Evolutionary conservation across 768 basidiomycete genomes (phyloP).

Genomic region (Calocybe cyanea): DNA sequence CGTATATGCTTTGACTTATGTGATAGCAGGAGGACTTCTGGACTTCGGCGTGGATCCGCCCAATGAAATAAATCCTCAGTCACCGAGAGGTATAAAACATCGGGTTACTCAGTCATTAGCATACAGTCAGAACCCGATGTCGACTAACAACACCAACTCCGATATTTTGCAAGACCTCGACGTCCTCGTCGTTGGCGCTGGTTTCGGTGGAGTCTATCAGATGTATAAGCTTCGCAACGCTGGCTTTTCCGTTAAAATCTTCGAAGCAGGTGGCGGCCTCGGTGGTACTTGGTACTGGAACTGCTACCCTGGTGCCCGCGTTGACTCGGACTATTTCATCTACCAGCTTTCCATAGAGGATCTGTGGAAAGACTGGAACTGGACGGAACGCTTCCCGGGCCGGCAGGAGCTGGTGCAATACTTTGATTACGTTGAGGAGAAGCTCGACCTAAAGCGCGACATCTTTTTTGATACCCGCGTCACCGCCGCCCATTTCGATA

Average conservation of each 20-base stretch:
- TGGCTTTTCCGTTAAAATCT: conserved; percentile 16
- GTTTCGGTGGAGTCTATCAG: conserved; percentile 20
- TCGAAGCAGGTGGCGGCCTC: conserved; percentile 15
- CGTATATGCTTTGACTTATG: too few relatives aligned
- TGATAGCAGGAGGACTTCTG: too few relatives aligned
- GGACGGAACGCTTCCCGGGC: conserved; percentile 12
- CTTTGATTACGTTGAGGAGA: conserved; percentile 20
- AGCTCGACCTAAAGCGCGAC: conserved; percentile 18
- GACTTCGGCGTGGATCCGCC: too few relatives aligned
- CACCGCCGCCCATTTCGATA: conserved; percentile 17
- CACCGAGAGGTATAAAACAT: too few relatives aligned
- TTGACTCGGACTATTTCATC: conserved; percentile 20
- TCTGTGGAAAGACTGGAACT: conserved; percentile 22
- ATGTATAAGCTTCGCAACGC: conserved; percentile 13
- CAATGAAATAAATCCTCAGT: too few relatives aligned
- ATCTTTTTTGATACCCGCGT: conserved; percentile 20
- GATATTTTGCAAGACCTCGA: conserved; percentile 16
- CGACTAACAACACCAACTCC: too few relatives aligned
- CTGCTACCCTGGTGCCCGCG: conserved; percentile 22
- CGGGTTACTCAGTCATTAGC: too few relatives aligned
- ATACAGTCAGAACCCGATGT: too few relatives aligned
- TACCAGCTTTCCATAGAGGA: conserved; percentile 22
- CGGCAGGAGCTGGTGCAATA: conserved; percentile 17
- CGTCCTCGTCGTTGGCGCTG: conserved; percentile 21
- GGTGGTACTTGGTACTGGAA: conserved; percentile 26